Evolutionary conservation across 2,329 filamentous ascomycete genomes (phyloP).

Genomic region (Chaetomiaceae sp.): DNA sequence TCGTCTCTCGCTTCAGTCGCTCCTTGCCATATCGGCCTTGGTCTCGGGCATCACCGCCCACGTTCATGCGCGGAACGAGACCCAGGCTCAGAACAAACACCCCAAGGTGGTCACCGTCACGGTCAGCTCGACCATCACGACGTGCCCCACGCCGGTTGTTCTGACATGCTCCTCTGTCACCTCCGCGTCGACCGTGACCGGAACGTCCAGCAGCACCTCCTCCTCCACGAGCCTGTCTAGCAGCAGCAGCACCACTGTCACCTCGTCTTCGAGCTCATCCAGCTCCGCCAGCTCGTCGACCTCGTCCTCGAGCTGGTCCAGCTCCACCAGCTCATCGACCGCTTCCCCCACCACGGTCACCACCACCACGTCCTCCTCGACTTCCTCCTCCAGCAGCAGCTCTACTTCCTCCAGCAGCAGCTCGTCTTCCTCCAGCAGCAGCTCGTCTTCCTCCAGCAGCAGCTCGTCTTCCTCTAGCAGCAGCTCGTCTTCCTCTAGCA

Average conservation of each 20-base stretch:
- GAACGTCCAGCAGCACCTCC: background rate
- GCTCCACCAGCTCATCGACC: background rate
- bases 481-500: background rate
- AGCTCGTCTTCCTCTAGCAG: background rate
- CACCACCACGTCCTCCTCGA: background rate
- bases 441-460: background rate
- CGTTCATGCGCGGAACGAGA: background rate
- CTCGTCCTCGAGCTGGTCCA: background rate
- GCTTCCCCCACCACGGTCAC: background rate
- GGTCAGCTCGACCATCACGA: slow-evolving; percentile 15
- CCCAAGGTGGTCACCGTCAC: slow-evolving; percentile 13
- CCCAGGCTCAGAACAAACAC: background rate
- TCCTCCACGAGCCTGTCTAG: background rate
- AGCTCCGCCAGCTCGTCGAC: background rate
- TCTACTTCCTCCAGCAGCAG: background rate
- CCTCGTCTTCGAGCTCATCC: background rate
- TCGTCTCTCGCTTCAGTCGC: slow-evolving; percentile 20
- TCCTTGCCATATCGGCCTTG: slow-evolving; percentile 19
- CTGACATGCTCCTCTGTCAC: slow-evolving; percentile 5
- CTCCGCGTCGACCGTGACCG: background rate
- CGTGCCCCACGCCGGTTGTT: slow-evolving; percentile 10
- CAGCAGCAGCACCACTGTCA: background rate
- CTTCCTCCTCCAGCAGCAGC: background rate
- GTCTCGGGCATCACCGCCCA: slow-evolving; percentile 14
- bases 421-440: background rate